A percentile compares a stretch with the other conserved stretches of the same genome.
Conservation (phyloP, 305 asterid species). For the Ilex paraguariensis region DNA sequence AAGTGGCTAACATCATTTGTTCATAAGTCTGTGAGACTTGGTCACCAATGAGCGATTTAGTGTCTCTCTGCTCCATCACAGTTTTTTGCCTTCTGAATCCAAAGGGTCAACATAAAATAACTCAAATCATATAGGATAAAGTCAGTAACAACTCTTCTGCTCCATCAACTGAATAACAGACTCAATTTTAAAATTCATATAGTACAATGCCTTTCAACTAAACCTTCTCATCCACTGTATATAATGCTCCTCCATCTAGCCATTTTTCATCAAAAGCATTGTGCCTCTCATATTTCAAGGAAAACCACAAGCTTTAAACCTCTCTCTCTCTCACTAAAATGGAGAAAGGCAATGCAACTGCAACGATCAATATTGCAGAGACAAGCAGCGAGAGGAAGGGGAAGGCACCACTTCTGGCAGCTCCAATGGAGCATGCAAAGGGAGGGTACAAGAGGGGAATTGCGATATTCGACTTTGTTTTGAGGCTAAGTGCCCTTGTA, state of each 20-base stretch:
- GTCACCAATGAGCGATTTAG: too few species aligned
- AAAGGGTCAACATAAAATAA: too few species aligned
- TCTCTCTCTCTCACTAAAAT: constrained; percentile 13
- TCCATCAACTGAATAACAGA: constrained; percentile 12
- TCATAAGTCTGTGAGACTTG: too few species aligned
- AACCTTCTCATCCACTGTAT: background rate
- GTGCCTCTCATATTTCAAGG: background rate
- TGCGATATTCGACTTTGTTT: constrained; percentile 68
- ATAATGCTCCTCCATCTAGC: background rate
- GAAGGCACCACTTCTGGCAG: constrained; percentile 63
- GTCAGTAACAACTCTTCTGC: constrained; percentile 22
- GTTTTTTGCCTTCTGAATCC: too few species aligned
- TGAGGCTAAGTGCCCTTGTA: constrained; percentile 52
- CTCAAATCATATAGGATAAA: background rate
- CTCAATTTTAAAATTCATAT: background rate
- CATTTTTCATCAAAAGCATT: constrained; percentile 8
- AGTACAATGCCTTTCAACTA: constrained; percentile 8
- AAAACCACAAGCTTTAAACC: background rate
- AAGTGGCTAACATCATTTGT: too few species aligned
- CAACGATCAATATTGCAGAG: constrained; percentile 43
- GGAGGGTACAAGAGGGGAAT: constrained; percentile 53
- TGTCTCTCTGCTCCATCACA: too few species aligned
- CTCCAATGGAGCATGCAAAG: constrained; percentile 7
- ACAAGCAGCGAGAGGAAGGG: constrained; percentile 70
- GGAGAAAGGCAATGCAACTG: constrained; percentile 57